These are phyloP conservation scores for Sanguinoderma infundibulare DNA, from an alignment of 1,284 basidiomycete species.

Conservation along the genomic window DNA sequence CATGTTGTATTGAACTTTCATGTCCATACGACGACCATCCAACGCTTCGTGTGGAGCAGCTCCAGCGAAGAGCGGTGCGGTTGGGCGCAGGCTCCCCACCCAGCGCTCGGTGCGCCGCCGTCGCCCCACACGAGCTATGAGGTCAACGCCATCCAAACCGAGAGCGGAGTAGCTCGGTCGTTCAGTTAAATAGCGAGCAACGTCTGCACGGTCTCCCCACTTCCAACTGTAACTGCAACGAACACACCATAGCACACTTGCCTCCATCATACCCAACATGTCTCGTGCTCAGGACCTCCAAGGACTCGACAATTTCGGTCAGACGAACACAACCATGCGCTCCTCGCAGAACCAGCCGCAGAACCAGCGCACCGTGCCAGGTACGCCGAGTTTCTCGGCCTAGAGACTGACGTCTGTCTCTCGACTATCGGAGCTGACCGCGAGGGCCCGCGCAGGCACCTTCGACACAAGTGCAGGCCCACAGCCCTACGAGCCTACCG, in stretches of 20 bases:
- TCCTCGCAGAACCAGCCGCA: not conserved
- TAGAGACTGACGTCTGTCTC: not conserved
- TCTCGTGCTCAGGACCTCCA: not conserved
- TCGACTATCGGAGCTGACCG: not conserved
- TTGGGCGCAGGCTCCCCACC: too few relatives aligned
- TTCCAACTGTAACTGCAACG: not conserved
- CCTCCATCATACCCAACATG: not conserved
- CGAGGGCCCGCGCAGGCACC: not conserved
- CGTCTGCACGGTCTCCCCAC: not conserved
- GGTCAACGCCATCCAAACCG: not conserved
- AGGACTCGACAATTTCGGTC: not conserved
- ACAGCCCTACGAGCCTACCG: not conserved
- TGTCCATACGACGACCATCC: too few relatives aligned
- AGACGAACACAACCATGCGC: not conserved
- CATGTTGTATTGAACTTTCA: too few relatives aligned
- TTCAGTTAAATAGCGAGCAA: not conserved
- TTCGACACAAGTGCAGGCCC: not conserved
- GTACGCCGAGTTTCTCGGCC: not conserved
- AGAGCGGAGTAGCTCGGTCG: not conserved
- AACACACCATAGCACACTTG: not conserved
- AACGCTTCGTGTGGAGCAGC: not conserved
- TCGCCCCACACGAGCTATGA: not conserved
- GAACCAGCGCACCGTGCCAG: not conserved
- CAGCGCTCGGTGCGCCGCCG: not conserved
- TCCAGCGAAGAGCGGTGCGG: not conserved